These are phyloP conservation scores for Pseudogymnoascus sp. DNA, from an alignment of 2,329 filamentous ascomycete species.

Conservation along the genomic window DNA sequence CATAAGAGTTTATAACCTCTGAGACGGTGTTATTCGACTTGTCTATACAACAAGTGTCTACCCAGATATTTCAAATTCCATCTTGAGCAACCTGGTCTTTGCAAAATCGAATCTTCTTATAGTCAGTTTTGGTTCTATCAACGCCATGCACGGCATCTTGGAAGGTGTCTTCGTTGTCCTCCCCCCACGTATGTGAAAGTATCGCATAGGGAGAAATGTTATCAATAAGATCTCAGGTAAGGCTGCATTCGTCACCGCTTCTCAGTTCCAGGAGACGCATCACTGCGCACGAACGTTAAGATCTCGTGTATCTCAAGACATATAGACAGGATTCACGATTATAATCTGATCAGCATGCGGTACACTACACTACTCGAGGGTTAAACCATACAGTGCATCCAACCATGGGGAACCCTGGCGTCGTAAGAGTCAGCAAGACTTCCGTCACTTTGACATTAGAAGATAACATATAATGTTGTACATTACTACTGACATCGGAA, in stretches of 20 bases:
- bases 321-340: too few relatives aligned
- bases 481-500: neutral
- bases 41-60: conserved; percentile 17
- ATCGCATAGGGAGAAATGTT: conserved; percentile 13
- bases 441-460: neutral
- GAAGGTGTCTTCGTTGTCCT: conserved; percentile 13
- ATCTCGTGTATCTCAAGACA: too few relatives aligned
- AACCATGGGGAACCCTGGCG: too few relatives aligned
- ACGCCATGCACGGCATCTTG: conserved; percentile 1
- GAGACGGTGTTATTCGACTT: conserved; percentile 13
- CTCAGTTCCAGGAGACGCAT: too few relatives aligned
- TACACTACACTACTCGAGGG: too few relatives aligned
- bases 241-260: too few relatives aligned
- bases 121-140: conserved; percentile 14
- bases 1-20: too few relatives aligned
- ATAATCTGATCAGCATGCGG: too few relatives aligned
- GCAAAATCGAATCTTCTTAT: conserved; percentile 8
- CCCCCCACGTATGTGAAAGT: conserved; percentile 16
- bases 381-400: too few relatives aligned
- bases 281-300: too few relatives aligned
- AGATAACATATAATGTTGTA: neutral
- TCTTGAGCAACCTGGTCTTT: neutral
- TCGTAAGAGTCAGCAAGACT: too few relatives aligned
- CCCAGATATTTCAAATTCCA: conserved; percentile 4
- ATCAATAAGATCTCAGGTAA: too few relatives aligned